phyloP scores from a whole-genome alignment of 2,329 filamentous ascomycete species.

The Colletotrichum gloeosporioides region DNA sequence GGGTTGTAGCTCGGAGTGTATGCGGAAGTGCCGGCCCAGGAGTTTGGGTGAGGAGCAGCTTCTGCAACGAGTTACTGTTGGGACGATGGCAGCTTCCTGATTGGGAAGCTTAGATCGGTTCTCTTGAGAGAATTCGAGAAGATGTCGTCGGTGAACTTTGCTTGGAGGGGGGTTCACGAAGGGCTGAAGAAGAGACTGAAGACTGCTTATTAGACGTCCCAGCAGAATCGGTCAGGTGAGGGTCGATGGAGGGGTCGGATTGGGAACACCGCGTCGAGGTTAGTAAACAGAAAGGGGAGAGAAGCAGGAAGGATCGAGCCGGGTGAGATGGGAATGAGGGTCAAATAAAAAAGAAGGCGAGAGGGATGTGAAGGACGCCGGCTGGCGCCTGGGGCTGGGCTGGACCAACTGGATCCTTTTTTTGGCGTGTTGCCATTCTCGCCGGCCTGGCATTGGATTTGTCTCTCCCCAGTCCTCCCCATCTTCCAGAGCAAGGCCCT shows the following conservation, averaged over 20 bases:
- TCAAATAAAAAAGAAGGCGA: background rate
- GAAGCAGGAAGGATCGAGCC: background rate
- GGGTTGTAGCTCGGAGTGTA: background rate
- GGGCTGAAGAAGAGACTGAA: background rate
- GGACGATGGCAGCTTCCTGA: constrained; percentile 1
- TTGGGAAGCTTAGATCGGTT: background rate
- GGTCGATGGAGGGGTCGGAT: background rate
- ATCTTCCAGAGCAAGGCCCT: background rate
- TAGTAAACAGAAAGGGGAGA: background rate
- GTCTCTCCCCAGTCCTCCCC: background rate
- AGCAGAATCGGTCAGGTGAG: background rate
- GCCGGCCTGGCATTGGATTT: background rate
- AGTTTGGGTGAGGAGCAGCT: background rate
- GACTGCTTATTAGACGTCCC: background rate
- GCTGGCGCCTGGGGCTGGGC: background rate
- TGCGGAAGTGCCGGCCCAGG: background rate
- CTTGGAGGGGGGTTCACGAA: background rate
- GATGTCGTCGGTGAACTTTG: background rate
- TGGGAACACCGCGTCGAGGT: background rate
- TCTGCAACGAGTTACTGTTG: background rate
- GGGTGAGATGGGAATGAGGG: constrained; percentile 7
- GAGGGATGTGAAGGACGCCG: background rate
- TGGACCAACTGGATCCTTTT: background rate
- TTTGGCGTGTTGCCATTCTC: constrained; percentile 12
- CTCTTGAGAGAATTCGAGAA: background rate